Evolutionary conservation across 2,329 filamentous ascomycete species (phyloP), one percentile per base, ranked within the genome.

Genomic region (Ascochyta clinopodiicola): DNA sequence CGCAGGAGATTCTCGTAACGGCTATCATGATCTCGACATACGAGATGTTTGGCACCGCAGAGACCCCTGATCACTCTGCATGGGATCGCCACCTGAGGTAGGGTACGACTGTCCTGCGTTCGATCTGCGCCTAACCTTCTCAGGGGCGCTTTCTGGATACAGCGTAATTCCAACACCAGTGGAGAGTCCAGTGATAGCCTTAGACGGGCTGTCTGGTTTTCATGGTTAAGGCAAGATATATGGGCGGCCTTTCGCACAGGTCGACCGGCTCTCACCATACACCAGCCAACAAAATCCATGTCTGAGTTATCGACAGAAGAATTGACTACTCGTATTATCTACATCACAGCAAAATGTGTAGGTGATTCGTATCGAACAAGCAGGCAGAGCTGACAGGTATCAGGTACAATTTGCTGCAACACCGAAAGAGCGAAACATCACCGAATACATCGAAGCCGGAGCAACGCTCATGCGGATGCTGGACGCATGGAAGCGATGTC

Each of bases 221-320:
- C 83, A 0, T 88, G 86, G 86, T 72, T 88, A 4, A 77, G 84
- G 22, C 86, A 88, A 66, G 86, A 88, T 63, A 79, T 86, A 0
- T 88, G 85, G 85, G 85, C 84, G 2, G 85, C 85, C 0, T 86
- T 87, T 59, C 78, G 84, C 0, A 85, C 87, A 60, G 78, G 78
- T 21, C 74, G 86, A 5, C 78, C 80, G 3, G 80, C 81, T 6
- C 80, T 86, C 60, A 86, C 79, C 38, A 85, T 86, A 48, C 87
- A 85, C 81, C 78, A 77, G 43, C 84, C 84, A 0, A 80, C 76
- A 6, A 81, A 79, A 49, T 71, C 76, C 0, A 80, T 82, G 45
- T 64, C 73, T 1, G 75, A 78, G 3, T 75, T 87, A 38, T 77
- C 77, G 9, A 75, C 79, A 0, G 78, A 84, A 48, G 84, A 86